These are phyloP conservation scores for Microdochium nivale DNA, from an alignment of 2,329 filamentous ascomycete species.

Conservation along the genomic window DNA sequence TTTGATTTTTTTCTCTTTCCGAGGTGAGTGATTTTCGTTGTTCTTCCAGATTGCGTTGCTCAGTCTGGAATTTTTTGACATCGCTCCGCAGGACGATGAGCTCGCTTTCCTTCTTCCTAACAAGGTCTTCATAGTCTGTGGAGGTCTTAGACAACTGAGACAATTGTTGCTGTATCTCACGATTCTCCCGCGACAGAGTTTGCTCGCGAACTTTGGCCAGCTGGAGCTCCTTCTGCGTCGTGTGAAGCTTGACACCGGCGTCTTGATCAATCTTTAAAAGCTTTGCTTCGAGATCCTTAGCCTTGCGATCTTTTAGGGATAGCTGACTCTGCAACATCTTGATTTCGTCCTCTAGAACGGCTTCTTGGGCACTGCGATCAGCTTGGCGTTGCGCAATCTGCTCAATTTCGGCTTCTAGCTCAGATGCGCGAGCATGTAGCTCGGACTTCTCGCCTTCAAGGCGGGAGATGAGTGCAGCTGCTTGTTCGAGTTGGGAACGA, in stretches of 20 bases:
- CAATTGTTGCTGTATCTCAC: slow-evolving; percentile 75
- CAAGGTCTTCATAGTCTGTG: slow-evolving; percentile 88
- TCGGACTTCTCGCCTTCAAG: slow-evolving; percentile 81
- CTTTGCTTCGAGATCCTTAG: slow-evolving; percentile 77
- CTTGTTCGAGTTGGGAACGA: slow-evolving; percentile 81
- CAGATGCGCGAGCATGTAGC: slow-evolving; percentile 56
- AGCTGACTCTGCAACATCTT: slow-evolving; percentile 89
- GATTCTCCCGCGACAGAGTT: slow-evolving; percentile 71
- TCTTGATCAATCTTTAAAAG: slow-evolving; percentile 82
- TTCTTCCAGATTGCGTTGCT: slow-evolving; percentile 68
- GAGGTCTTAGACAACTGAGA: slow-evolving; percentile 83
- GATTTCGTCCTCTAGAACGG: slow-evolving; percentile 71
- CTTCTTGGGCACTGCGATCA: slow-evolving; percentile 67
- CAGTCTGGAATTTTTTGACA: slow-evolving; percentile 72
- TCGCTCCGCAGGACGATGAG: slow-evolving; percentile 77
- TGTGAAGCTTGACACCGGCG: slow-evolving; percentile 73
- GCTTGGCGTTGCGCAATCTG: slow-evolving; percentile 64
- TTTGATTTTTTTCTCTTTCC: slow-evolving; percentile 73
- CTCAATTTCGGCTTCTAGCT: slow-evolving; percentile 62
- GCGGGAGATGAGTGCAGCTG: slow-evolving; percentile 74
- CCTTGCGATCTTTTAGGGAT: slow-evolving; percentile 79
- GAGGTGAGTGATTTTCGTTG: slow-evolving; percentile 63
- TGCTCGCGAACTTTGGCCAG: slow-evolving; percentile 64
- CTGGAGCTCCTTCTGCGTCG: slow-evolving; percentile 72
- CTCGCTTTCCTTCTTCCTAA: slow-evolving; percentile 91